Base-by-base conservation (phyloP, 1,139 yeast species). In the Protomyces inouyei region DNA sequence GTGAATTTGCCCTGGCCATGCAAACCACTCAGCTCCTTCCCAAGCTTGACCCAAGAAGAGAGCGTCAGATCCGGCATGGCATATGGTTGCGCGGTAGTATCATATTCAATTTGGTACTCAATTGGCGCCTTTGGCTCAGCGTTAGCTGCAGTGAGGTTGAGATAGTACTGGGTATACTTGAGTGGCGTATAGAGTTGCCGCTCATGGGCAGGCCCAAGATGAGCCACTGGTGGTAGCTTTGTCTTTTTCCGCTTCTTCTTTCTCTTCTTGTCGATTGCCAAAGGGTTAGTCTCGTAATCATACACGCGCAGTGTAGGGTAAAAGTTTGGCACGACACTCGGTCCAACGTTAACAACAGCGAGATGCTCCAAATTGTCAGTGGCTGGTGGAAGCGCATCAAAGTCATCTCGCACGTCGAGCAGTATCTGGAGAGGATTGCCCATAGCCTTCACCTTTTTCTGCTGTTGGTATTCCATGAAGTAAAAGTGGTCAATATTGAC, bases 401-500 rank as follows among this genome's bases (percentile, higher is more conserved):
- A 48, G 18, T 53, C 25, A 36, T 55, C 66, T 21, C 64, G 55
- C 23, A 70, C 71, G 45, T 71, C 71, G 40, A 69, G 69, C 64
- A 67, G 25, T 60, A 73, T 69, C 40, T 72, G 57, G 18, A 59
- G 60, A 52, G 67, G 38, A 64, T 21, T 60, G 18, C 45, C 35
- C 53, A 28, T 6, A n/a, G 52, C 45, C n/a, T 14, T 35, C 1
- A 68, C 88, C 67, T 83, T 82, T 52, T 81, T 81, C 25, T 43
- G 21, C 14, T 21, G 48, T 23, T 43, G 28, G 0, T 90, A 81
- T 76, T 88, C 95, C 69, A 86, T 78, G 0, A 95, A 89, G 57
- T 87, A 80, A 72, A 88, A 88, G 75, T 89, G 96, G 73, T 89
- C 96, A 66, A 88, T 77, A 74, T 89, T 89, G 96, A 89, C 89